Base-by-base conservation (phyloP, 331 rosid species). In the Cydonia oblonga region DNA sequence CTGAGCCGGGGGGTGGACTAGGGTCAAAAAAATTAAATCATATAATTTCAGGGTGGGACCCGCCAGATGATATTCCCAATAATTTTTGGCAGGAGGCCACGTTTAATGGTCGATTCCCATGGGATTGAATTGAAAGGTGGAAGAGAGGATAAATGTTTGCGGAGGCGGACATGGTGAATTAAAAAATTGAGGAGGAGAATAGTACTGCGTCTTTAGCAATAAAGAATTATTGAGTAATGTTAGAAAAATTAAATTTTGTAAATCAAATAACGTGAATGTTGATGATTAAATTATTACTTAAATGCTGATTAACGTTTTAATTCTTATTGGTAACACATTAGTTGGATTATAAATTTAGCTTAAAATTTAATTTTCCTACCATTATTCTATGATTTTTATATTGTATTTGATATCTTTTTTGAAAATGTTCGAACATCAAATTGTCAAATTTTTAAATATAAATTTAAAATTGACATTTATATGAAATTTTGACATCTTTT, bases 41-140 rank as follows among this genome's bases (percentile, higher is more conserved):
- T 9, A 38, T 38, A 38, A 38, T 38, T 38, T 9, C 13, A 0
- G 13, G 13, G 77, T 74, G 90, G 87, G 89, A 64, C 87, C 85
- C 76, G 32, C 0, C 0, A 13, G 83, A 84, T 84, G 84, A 84
- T 74, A 78, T 82, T 84, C 86, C 90, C 90, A 74, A 88, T 82
- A 76, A 88, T 84, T 75, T 79, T 64, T 63, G 0, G 11, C 38
- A 16, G 23, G 24, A 25, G 71, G 77, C 79, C 90, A 84, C 90
- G 89, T 86, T 89, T 80, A 76, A 46, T 83, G 87, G 89, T 70
- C 64, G 65, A 86, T 82, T 49, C 54, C 71, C 78, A 69, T 86
- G 9, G 53, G 54, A 18, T 16, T 49, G 71, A 71, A 25, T 24
- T 7, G 75, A 35, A 46, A 23, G 6, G 2, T 49, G 9, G 20